Evolutionary conservation across 129 eudicot genomes (phyloP).

Genomic region (Apium graveolens): DNA sequence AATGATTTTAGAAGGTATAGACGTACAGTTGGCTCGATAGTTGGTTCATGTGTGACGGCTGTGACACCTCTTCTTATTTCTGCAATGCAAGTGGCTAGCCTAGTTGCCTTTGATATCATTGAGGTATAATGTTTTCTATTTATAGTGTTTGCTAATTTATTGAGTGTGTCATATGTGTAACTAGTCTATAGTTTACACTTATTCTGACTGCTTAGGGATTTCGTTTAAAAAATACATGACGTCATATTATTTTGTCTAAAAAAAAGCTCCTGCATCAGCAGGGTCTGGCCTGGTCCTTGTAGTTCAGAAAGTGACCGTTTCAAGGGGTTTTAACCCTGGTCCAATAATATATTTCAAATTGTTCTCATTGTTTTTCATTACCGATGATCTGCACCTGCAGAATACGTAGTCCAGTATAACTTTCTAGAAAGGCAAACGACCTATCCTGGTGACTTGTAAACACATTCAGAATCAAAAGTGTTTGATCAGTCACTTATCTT

Average conservation of each 20-base stretch:
- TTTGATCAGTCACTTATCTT: neutral
- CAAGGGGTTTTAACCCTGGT: neutral
- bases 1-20: conserved; percentile 70
- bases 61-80: conserved; percentile 79
- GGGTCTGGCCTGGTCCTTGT: neutral
- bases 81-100: conserved; percentile 50
- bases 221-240: neutral
- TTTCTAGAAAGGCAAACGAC: neutral
- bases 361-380: neutral
- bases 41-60: conserved; percentile 62
- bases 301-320: neutral
- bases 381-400: neutral
- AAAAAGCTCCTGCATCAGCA: neutral
- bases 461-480: neutral
- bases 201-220: neutral
- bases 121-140: conserved; percentile 38
- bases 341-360: neutral
- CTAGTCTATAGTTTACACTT: neutral
- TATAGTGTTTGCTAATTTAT: neutral
- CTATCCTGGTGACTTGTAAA: neutral
- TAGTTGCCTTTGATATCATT: conserved; percentile 55
- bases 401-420: neutral
- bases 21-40: conserved; percentile 71
- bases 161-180: neutral
- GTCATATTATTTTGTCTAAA: neutral